Evolutionary conservation across 164 flowering plant genomes (phyloP), one percentile per base, ranked within the genome.

Genomic region (Magnolia kwangsiensis): DNA sequence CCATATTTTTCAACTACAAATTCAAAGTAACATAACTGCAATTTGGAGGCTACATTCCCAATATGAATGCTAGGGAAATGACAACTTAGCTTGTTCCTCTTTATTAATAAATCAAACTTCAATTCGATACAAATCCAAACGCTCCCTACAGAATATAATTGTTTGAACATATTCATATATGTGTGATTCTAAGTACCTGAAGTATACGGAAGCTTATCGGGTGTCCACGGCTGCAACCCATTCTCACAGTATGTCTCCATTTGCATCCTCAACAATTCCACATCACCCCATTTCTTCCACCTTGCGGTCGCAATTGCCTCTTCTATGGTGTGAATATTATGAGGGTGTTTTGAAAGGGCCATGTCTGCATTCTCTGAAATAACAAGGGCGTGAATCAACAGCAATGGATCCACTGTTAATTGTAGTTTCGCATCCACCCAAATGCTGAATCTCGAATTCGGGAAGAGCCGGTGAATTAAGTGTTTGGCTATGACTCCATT

Each of bases 301-400:
- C 98, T 88, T 21, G 97, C 95, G 49, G 99, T 96, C 0, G 99
- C 98, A 87, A 92, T 86, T 4, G 98, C 96, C 77, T 96, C 99
- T 78, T 96, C 98, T 93, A 96, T 88, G 0, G 98, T 91, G 74
- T 96, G 94, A 59, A 88, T 68, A 61, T 78, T 92, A 74, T 70
- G 86, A 0, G 99, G 99, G 75, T 96, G 99, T 71, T 83, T 91
- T 0, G 99, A 90, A 4, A 96, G 90, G 7, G 99, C 97, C 92
- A 96, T 90, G 76, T 96, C 98, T 1, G 81, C 89, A 21, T 84
- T 76, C 80, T 88, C 83, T 31, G 79, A 70, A 1, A 93, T 79
- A 2, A 94, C 73, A 4, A 94, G 85, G 24, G 98, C 83, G 75
- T 92, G 95, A 24, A 96, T 80, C 81, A 96, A 72, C 78, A 96